phyloP scores from a whole-genome alignment of 352 stramenopile genomes.

The Phytophthora hybrid region DNA sequence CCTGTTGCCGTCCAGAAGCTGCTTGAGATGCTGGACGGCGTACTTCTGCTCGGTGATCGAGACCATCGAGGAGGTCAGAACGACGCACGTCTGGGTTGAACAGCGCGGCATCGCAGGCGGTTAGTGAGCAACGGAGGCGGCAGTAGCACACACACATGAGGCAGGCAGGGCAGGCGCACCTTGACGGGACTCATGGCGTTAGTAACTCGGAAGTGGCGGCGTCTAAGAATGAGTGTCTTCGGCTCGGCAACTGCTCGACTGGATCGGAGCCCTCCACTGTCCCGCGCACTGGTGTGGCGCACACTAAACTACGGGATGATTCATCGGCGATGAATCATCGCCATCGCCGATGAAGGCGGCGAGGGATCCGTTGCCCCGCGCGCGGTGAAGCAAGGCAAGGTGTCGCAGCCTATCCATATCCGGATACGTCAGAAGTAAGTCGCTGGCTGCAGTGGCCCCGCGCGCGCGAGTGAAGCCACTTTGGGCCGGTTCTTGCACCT shows the following conservation, averaged over 20 bases:
- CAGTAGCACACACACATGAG: neutral
- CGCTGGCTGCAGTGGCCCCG: constrained; percentile 12
- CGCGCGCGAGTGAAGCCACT: constrained; percentile 25
- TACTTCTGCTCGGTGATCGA: constrained; percentile 83
- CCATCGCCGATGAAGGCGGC: too few species aligned
- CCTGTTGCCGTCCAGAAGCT: constrained; percentile 76
- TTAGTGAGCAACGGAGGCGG: constrained; percentile 1
- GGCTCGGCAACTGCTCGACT: constrained; percentile 32
- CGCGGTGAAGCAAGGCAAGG: neutral
- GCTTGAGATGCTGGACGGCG: constrained; percentile 74
- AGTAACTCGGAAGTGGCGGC: constrained; percentile 15
- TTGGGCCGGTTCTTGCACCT: neutral
- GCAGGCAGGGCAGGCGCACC: constrained; percentile 19
- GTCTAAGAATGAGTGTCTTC: constrained; percentile 10
- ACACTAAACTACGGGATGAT: constrained; percentile 34
- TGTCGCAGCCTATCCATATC: constrained; percentile 42
- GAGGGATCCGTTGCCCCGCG: neutral
- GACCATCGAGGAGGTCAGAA: constrained; percentile 81
- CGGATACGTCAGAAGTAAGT: constrained; percentile 8
- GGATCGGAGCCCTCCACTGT: constrained; percentile 38
- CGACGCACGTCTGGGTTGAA: constrained; percentile 53
- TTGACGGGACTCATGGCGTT: constrained; percentile 44
- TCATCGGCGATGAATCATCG: constrained; percentile 7
- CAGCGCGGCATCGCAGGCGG: neutral
- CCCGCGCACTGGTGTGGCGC: constrained; percentile 10